Conservation (phyloP, 345 rosid species). For the Schrenkiella parvula region DNA sequence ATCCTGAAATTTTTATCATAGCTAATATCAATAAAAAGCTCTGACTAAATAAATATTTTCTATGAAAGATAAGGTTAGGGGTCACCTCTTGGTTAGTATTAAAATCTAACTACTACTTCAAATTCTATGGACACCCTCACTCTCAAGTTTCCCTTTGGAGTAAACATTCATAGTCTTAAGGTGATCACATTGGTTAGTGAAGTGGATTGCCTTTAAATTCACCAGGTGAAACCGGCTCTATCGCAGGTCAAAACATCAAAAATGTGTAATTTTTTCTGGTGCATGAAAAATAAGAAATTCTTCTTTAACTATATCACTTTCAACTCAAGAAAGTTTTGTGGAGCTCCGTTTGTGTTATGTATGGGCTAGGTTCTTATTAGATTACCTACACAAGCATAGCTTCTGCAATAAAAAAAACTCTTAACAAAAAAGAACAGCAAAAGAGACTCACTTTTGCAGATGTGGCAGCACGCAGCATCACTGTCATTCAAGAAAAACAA, state of each 20-base stretch:
- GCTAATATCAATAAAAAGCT: not conserved
- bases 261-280: not conserved
- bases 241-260: slow-evolving; percentile 2
- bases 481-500: slow-evolving; percentile 43
- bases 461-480: slow-evolving; percentile 83
- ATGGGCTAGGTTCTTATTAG: slow-evolving; percentile 1
- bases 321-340: not conserved
- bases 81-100: not conserved
- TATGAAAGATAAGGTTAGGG: not conserved
- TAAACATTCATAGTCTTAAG: not conserved
- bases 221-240: not conserved
- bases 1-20: slow-evolving; percentile 49
- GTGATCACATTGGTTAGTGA: slow-evolving; percentile 7
- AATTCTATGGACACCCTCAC: slow-evolving; percentile 2
- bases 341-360: slow-evolving; percentile 6
- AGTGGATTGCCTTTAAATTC: not conserved
- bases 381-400: slow-evolving; percentile 12
- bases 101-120: slow-evolving; percentile 7
- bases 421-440: slow-evolving; percentile 2
- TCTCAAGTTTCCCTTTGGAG: not conserved
- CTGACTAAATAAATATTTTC: not conserved
- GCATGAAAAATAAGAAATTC: not conserved
- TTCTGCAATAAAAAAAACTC: not conserved
- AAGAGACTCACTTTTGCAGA: slow-evolving; percentile 65
- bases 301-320: not conserved